These are phyloP conservation scores for Hypoxylon cercidicola DNA, from an alignment of 495 filamentous ascomycete species.

Conservation along the genomic window DNA sequence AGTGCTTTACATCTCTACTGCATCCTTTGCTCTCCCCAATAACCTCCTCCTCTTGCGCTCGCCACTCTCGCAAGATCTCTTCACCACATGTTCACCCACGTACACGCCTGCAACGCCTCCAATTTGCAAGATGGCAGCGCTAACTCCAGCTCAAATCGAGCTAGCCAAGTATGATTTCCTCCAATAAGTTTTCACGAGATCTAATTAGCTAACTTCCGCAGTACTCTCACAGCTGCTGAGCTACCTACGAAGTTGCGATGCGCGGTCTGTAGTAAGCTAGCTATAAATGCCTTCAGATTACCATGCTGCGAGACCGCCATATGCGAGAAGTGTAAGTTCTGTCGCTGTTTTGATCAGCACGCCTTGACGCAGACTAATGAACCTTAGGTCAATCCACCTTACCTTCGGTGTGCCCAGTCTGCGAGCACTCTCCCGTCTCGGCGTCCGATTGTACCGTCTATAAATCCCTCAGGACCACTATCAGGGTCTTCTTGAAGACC, in stretches of 20 bases:
- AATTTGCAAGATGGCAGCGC: conserved; percentile 43
- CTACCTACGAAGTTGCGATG: conserved; percentile 95
- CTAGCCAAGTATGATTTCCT: conserved; percentile 48
- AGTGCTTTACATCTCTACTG: conserved; percentile 11
- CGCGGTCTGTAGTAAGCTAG: conserved; percentile 89
- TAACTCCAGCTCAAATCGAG: conserved; percentile 55
- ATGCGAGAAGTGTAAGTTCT: conserved; percentile 83
- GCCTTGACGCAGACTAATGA: conserved; percentile 36
- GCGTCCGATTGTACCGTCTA: conserved; percentile 88
- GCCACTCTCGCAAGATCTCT: background rate
- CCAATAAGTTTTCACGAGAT: background rate
- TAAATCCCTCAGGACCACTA: conserved; percentile 86
- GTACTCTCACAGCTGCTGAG: conserved; percentile 82
- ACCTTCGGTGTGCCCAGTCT: conserved; percentile 87
- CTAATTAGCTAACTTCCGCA: conserved; percentile 46
- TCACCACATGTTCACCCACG: conserved; percentile 25
- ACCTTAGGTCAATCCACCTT: conserved; percentile 78
- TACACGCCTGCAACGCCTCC: conserved; percentile 5
- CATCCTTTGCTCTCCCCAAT: background rate
- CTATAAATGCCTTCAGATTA: conserved; percentile 88
- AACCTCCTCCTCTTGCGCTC: background rate
- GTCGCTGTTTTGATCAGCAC: conserved; percentile 3
- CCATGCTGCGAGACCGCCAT: conserved; percentile 97
- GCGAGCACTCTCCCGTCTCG: conserved; percentile 87
- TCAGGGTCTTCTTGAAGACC: conserved; percentile 86